phyloP scores from a whole-genome alignment of 2,329 filamentous ascomycete genomes.

The Aplosporella prunicola region DNA sequence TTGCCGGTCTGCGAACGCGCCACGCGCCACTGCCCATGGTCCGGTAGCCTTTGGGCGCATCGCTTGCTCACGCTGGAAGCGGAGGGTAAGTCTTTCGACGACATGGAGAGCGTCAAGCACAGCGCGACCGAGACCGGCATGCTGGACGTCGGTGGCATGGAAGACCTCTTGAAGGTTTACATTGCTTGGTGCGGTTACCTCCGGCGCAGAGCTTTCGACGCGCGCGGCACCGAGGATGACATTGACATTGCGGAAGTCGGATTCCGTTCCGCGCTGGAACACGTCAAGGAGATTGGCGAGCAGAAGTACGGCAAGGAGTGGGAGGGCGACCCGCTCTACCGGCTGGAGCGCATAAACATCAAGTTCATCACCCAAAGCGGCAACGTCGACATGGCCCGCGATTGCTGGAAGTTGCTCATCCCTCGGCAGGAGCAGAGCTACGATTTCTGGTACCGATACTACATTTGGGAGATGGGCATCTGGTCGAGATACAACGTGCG shows the following conservation, averaged over 20 bases:
- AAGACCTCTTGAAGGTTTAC: conserved; percentile 83
- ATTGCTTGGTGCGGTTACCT: conserved; percentile 92
- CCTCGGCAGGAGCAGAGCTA: conserved; percentile 66
- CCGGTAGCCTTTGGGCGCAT: conserved; percentile 80
- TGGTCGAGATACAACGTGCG: conserved; percentile 50
- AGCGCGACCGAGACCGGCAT: conserved; percentile 78
- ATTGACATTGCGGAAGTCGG: conserved; percentile 85
- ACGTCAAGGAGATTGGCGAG: conserved; percentile 67
- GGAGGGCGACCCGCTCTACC: conserved; percentile 78
- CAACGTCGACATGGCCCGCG: conserved; percentile 65
- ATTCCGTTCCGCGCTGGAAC: conserved; percentile 74
- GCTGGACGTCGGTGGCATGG: conserved; percentile 76
- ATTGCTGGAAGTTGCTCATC: conserved; percentile 64
- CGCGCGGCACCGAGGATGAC: conserved; percentile 62
- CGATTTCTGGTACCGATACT: conserved; percentile 91
- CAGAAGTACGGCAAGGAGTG: conserved; percentile 68
- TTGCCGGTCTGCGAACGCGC: conserved; percentile 70
- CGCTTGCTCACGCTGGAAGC: conserved; percentile 79
- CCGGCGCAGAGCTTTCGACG: conserved; percentile 70
- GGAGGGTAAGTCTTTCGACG: conserved; percentile 62
- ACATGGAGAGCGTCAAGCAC: conserved; percentile 85
- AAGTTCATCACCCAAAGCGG: conserved; percentile 82
- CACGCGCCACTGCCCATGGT: conserved; percentile 87
- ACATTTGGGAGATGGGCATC: conserved; percentile 80
- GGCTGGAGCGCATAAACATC: conserved; percentile 83